These are phyloP conservation scores for Spergularia azorica DNA, from an alignment of 179 eudicot genomes.

Conservation along the genomic window DNA sequence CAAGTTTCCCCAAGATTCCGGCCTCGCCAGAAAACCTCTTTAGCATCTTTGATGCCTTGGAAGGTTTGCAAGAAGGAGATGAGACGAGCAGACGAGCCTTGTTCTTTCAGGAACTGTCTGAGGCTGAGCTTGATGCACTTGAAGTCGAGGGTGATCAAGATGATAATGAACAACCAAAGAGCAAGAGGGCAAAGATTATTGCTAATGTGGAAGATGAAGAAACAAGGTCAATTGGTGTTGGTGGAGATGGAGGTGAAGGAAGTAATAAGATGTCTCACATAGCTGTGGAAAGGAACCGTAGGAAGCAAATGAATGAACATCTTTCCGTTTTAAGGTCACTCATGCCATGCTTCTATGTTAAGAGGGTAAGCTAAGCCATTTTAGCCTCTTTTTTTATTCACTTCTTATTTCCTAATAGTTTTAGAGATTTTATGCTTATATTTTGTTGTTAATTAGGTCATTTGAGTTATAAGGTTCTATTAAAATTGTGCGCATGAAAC, in stretches of 20 bases:
- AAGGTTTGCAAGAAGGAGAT: constrained; percentile 28
- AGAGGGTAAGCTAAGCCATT: constrained; percentile 64
- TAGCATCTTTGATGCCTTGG: constrained; percentile 76
- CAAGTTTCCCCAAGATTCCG: constrained; percentile 31
- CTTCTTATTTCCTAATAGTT: no score
- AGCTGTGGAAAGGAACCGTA: constrained; percentile 82
- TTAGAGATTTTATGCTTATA: no score
- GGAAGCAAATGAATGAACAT: constrained; percentile 98
- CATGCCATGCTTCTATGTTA: constrained; percentile 96
- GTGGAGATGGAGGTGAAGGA: not conserved
- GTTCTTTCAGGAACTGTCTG: constrained; percentile 22
- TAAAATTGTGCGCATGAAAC: no score
- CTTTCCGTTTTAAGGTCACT: constrained; percentile 72
- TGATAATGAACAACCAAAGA: constrained; percentile 29
- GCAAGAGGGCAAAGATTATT: constrained; percentile 28
- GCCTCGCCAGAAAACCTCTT: constrained; percentile 62
- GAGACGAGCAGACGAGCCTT: not conserved
- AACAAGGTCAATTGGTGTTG: no score
- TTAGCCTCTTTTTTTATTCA: not conserved
- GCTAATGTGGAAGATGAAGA: not conserved
- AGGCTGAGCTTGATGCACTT: constrained; percentile 28
- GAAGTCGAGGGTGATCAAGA: constrained; percentile 29
- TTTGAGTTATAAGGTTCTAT: no score
- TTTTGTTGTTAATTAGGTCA: no score
- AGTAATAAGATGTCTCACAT: constrained; percentile 59